Evolutionary conservation across 108 stramenopile genomes (phyloP).

Genomic region (Stephanodiscus triporus): DNA sequence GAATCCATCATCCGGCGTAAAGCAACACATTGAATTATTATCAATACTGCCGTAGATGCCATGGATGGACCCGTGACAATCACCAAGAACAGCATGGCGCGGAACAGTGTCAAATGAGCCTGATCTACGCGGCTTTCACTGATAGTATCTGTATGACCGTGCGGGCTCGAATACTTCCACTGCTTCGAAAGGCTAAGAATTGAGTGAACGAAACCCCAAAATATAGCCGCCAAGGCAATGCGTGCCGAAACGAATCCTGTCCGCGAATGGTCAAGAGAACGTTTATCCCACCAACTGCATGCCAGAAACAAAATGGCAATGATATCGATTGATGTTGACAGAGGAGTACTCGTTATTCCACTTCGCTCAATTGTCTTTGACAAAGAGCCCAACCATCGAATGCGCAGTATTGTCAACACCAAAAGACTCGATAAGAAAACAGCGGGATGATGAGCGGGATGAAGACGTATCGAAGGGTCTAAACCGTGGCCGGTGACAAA

Average conservation of each 20-base stretch:
- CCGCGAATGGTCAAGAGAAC: slow-evolving; percentile 51
- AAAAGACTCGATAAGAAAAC: slow-evolving; percentile 62
- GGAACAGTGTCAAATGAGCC: slow-evolving; percentile 24
- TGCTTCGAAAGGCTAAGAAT: slow-evolving; percentile 4
- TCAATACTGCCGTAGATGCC: slow-evolving; percentile 57
- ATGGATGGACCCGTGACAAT: slow-evolving; percentile 82
- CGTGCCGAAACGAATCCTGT: slow-evolving; percentile 65
- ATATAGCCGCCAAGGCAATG: slow-evolving; percentile 43
- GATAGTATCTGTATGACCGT: not conserved
- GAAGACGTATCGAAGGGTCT: slow-evolving; percentile 79
- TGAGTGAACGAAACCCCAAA: slow-evolving; percentile 45
- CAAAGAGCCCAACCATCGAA: slow-evolving; percentile 12
- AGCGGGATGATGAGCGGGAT: slow-evolving; percentile 63
- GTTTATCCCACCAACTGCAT: slow-evolving; percentile 75
- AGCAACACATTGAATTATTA: slow-evolving; percentile 60
- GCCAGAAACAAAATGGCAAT: slow-evolving; percentile 50
- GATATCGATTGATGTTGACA: slow-evolving; percentile 49
- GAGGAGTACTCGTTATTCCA: not conserved
- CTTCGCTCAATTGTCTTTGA: not conserved
- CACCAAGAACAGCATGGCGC: slow-evolving; percentile 60
- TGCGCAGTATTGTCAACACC: slow-evolving; percentile 50
- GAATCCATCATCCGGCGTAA: slow-evolving; percentile 49
- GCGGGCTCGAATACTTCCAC: not conserved
- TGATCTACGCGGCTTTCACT: not conserved
- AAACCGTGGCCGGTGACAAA: slow-evolving; percentile 77